phyloP scores from a whole-genome alignment of 345 rosid species.

The Trapa incisa region DNA sequence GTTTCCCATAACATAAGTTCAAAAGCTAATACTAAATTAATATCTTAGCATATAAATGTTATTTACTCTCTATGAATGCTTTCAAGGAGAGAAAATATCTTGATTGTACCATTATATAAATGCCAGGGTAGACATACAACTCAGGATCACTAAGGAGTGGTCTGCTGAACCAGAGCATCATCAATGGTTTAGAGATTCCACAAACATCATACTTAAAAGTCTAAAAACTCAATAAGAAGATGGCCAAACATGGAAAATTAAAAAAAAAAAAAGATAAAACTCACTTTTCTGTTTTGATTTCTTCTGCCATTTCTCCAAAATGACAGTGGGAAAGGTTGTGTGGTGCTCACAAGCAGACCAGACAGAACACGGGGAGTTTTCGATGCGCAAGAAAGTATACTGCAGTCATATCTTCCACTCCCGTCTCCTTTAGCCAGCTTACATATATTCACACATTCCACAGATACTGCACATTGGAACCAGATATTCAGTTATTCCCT shows the following conservation, averaged over 20 bases:
- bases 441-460: conserved; percentile 74
- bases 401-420: conserved; percentile 56
- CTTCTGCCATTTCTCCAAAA: conserved; percentile 32
- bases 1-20: neutral
- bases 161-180: neutral
- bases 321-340: conserved; percentile 37
- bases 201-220: neutral
- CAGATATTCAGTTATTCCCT: conserved; percentile 5
- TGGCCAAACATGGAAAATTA: neutral
- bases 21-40: neutral
- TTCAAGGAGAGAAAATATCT: neutral
- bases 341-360: conserved; percentile 76
- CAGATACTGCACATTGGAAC: conserved; percentile 41
- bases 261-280: conserved; percentile 9
- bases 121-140: neutral
- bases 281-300: conserved; percentile 34
- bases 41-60: neutral
- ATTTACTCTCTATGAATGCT: neutral
- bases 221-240: neutral
- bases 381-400: conserved; percentile 73
- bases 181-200: neutral
- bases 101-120: neutral
- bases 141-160: neutral
- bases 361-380: conserved; percentile 82
- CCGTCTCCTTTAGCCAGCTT: conserved; percentile 68